phyloP scores from a whole-genome alignment of 345 rosid species.

The Eutrema yunnanense region DNA sequence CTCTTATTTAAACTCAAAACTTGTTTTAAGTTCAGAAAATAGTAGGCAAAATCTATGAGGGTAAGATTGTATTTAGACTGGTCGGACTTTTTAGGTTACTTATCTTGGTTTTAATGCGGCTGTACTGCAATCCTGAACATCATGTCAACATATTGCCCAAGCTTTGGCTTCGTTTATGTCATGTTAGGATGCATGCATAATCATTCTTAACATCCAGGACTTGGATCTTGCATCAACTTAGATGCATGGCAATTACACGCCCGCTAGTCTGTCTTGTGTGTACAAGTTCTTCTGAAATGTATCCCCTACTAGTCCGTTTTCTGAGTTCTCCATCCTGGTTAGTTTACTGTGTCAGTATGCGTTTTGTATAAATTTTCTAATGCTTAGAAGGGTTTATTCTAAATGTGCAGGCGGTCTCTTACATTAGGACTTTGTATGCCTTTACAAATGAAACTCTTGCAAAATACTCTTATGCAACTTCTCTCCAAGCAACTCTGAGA shows the following conservation, averaged over 20 bases:
- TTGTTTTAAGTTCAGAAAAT: background rate
- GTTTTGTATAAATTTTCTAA: background rate
- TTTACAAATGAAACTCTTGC: constrained; percentile 98
- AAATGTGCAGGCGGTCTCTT: constrained; percentile 84
- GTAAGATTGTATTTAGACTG: background rate
- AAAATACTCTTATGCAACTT: constrained; percentile 96
- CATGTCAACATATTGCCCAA: background rate
- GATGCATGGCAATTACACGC: background rate
- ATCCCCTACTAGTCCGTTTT: background rate
- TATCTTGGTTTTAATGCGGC: background rate
- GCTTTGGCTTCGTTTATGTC: background rate
- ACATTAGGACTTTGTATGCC: constrained; percentile 82
- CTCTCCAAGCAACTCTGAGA: constrained; percentile 94
- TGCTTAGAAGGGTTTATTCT: constrained; percentile 3
- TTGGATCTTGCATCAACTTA: background rate
- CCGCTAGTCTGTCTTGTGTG: background rate
- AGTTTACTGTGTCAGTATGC: background rate
- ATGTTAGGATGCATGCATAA: background rate
- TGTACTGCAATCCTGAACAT: background rate
- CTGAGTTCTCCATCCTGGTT: background rate
- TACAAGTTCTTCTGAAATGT: constrained; percentile 3
- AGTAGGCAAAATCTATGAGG: constrained; percentile 9
- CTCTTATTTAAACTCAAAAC: background rate
- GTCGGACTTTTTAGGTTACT: background rate
- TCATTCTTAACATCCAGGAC: background rate